A percentile compares a stretch with the other conserved stretches of the same genome.
Conservation (phyloP, 106 monocot species). For the Narthecium ossifragum region DNA sequence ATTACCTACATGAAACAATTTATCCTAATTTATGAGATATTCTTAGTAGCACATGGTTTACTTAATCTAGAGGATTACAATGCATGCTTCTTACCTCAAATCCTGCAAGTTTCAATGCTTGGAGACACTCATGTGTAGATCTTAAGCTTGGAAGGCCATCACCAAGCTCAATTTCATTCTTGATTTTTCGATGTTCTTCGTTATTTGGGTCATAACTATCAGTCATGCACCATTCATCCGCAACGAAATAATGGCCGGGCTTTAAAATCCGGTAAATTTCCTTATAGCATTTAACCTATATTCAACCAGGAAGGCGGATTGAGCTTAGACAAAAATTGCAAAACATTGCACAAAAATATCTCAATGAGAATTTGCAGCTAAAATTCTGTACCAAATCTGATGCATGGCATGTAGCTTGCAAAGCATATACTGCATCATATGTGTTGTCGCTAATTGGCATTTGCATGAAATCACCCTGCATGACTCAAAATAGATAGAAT, state of each 20-base stretch:
- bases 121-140: slow-evolving; percentile 61
- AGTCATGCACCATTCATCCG: slow-evolving; percentile 98
- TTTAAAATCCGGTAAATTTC: slow-evolving; percentile 86
- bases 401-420: slow-evolving; percentile 98
- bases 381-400: slow-evolving; percentile 87
- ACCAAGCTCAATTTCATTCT: slow-evolving; percentile 93
- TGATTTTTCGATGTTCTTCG: slow-evolving; percentile 67
- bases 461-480: slow-evolving; percentile 98
- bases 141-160: slow-evolving; percentile 93
- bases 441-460: slow-evolving; percentile 77
- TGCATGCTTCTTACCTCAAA: slow-evolving; percentile 77
- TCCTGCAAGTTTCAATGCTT: slow-evolving; percentile 80
- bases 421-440: slow-evolving; percentile 94
- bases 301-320: neutral
- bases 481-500: neutral
- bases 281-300: slow-evolving; percentile 86
- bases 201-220: slow-evolving; percentile 69
- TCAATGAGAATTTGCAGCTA: neutral
- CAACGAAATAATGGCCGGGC: slow-evolving; percentile 94
- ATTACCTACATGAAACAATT: slow-evolving; percentile 39
- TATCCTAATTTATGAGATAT: neutral
- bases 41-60: neutral
- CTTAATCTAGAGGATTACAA: neutral
- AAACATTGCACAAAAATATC: neutral
- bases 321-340: neutral